Conservation (phyloP, 208 protist species). For the Acanthamoeba quina region DNA sequence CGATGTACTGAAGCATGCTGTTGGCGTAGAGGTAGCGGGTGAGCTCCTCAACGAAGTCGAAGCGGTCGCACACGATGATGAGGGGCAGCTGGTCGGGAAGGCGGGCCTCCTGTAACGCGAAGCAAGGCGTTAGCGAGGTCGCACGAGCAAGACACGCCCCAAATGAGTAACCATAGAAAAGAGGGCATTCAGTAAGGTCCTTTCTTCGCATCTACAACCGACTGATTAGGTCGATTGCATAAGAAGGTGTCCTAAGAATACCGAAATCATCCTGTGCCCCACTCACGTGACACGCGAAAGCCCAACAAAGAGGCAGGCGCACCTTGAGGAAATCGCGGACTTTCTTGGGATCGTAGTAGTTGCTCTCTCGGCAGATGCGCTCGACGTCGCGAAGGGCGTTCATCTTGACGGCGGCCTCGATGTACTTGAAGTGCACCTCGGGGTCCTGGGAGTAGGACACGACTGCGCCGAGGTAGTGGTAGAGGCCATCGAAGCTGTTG, state of each 20-base stretch:
- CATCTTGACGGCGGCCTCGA: conserved; percentile 98
- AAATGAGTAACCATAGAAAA: neutral
- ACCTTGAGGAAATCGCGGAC: conserved; percentile 99
- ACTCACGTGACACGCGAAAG: neutral
- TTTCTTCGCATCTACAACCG: conserved; percentile 37
- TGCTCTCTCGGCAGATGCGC: conserved; percentile 98
- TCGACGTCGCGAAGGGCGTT: conserved; percentile 98
- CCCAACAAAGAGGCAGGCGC: neutral
- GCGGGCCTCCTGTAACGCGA: conserved; percentile 92
- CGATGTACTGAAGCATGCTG: conserved; percentile 97
- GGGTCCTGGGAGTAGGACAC: conserved; percentile 96
- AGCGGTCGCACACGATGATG: conserved; percentile 99
- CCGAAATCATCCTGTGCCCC: conserved; percentile 26
- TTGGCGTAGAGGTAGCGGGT: conserved; percentile 98
- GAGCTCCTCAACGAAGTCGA: conserved; percentile 98
- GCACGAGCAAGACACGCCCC: too few species aligned
- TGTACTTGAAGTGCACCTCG: conserved; percentile 99
- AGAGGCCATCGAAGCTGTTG: conserved; percentile 96
- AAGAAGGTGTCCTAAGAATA: conserved; percentile 57
- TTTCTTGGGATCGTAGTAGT: conserved; percentile 97
- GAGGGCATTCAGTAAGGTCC: conserved; percentile 9
- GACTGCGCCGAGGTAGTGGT: conserved; percentile 98
- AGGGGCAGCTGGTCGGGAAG: conserved; percentile 98
- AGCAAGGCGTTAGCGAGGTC: neutral
- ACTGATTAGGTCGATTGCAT: conserved; percentile 18